phyloP scores from a whole-genome alignment of 176 grass and related monocot genomes.

The Lolium perenne region DNA sequence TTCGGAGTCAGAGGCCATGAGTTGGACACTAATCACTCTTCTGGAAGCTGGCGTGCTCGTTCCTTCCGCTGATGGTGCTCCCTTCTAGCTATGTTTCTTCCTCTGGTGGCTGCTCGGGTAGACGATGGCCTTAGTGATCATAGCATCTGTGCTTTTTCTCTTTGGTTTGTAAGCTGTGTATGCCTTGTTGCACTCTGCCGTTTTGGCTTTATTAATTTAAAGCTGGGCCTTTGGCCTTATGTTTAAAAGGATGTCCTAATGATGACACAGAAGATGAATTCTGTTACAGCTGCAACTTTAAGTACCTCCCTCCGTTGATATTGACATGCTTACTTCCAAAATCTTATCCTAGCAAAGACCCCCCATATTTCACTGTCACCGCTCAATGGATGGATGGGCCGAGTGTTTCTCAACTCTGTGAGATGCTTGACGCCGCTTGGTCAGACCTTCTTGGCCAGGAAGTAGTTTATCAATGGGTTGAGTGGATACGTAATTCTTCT shows the following conservation, averaged over 20 bases:
- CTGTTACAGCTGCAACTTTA: conserved; percentile 46
- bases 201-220: too few relatives aligned
- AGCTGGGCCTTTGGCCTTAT: too few relatives aligned
- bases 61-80: too few relatives aligned
- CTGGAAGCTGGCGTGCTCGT: too few relatives aligned
- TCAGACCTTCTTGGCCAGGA: conserved; percentile 53
- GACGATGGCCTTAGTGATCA: too few relatives aligned
- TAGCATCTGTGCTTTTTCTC: too few relatives aligned
- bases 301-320: conserved; percentile 57
- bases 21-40: too few relatives aligned
- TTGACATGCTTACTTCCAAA: conserved; percentile 58
- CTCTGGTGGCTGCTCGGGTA: too few relatives aligned
- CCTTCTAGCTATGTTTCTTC: too few relatives aligned
- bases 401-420: conserved; percentile 56
- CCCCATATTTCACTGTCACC: conserved; percentile 55
- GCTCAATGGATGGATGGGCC: conserved; percentile 57
- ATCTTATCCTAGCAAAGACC: conserved; percentile 60
- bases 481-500: conserved; percentile 55
- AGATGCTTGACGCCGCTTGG: conserved; percentile 57
- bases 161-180: too few relatives aligned
- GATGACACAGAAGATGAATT: conserved; percentile 21
- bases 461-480: conserved; percentile 64
- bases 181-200: too few relatives aligned
- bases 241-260: conserved; percentile 17
- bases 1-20: too few relatives aligned